Base-by-base conservation (phyloP, 441 rosid genomes). In the Populus tomentosa region DNA sequence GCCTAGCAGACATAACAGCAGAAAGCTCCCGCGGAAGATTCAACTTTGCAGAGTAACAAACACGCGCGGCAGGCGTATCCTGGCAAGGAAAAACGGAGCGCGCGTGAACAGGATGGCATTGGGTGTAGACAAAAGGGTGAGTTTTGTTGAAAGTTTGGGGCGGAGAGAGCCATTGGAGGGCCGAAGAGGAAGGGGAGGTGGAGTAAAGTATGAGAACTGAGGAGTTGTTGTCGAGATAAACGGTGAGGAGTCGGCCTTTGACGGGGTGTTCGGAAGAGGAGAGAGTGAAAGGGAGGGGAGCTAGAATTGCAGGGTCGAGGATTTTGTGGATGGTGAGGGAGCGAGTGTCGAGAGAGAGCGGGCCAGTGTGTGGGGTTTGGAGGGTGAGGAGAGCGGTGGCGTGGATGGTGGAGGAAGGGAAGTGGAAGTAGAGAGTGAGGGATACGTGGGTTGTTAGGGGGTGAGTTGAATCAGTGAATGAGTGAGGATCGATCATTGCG, bases 121-220 rank as follows among this genome's bases (percentile, higher is more conserved):
- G 96, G 0, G 99, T 93, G 88, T 86, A 95, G 33, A 90, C 98
- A 71, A 87, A 95, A 10, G 94, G 97, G 46, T 81, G 87, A 24
- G 74, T 61, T 76, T 92, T 93, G 77, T 88, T 86, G 83, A 90
- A 91, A 3, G 99, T 93, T 72, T 90, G 97, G 0, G 85, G 90
- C 0, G 98, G 98, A 0, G 85, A 83, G 2, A 95, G 92, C 99
- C 99, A 95, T 20, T 95, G 96, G 75, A 95, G 97, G 3, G 98
- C 98, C 2, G 98, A 90, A 10, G 98, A 92, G 8, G 88, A 77
- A 0, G 92, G 87, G 8, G 97, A 85, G 53, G 94, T 90, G 59
- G 95, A 87, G 86, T 75, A 93, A 73, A 88, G 56, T 56, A 93
- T 9, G 21, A 90, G 83, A 56, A 95, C 2, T 0, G 88, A 87